A percentile compares a stretch with the other conserved stretches of the same genome.
These are phyloP conservation scores for Russula dissimulans DNA, from an alignment of 768 basidiomycete species.

Conservation along the genomic window DNA sequence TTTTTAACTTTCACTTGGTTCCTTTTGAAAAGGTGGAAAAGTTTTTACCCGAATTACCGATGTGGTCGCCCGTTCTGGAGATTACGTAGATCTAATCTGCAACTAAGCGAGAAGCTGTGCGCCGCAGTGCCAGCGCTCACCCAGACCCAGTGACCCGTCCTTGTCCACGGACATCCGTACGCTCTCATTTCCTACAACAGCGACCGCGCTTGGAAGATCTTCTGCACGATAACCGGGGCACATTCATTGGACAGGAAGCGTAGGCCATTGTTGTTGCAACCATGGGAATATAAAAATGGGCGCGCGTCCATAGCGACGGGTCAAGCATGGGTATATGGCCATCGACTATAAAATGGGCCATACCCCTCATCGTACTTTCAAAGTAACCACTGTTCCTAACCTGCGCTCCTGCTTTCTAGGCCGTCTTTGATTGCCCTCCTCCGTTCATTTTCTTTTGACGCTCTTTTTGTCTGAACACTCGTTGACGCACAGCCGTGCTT, in stretches of 20 bases:
- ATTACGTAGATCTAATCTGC: constrained; percentile 41
- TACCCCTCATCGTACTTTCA: constrained; percentile 2
- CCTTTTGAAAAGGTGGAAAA: too few species aligned
- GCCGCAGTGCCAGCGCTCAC: too few species aligned
- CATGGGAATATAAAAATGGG: not conserved
- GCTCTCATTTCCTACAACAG: too few species aligned
- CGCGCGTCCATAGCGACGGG: not conserved
- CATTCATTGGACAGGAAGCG: not conserved
- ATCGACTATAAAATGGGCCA: not conserved
- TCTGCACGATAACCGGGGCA: too few species aligned
- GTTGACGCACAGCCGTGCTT: too few species aligned
- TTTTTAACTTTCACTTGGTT: too few species aligned
- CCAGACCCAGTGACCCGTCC: too few species aligned
- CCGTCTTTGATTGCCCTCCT: constrained; percentile 17
- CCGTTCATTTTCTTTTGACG: constrained; percentile 15
- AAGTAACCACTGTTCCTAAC: not conserved
- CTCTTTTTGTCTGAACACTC: constrained; percentile 1
- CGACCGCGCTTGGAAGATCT: too few species aligned
- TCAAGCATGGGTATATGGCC: too few species aligned
- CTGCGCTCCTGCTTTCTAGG: constrained; percentile 17
- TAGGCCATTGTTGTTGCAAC: too few species aligned
- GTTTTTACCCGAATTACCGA: too few species aligned
- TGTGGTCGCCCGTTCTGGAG: constrained; percentile 24
- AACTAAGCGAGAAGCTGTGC: too few species aligned
- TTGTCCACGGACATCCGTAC: not conserved